These are phyloP conservation scores for Inga oerstediana DNA, from an alignment of 306 rosid genomes.

Conservation along the genomic window DNA sequence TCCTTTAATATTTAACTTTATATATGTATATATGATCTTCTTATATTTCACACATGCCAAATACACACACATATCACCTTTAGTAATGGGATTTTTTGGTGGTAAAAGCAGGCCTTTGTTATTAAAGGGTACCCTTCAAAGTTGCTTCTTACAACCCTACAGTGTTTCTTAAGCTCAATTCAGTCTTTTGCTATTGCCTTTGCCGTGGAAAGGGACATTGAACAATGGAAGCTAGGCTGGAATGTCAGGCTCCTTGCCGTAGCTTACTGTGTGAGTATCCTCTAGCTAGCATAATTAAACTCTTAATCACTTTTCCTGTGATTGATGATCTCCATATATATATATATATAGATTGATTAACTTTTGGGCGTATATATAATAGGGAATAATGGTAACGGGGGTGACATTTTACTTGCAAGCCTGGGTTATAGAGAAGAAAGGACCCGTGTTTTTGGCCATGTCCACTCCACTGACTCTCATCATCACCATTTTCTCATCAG, in stretches of 20 bases:
- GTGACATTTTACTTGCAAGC: constrained; percentile 79
- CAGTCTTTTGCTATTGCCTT: constrained; percentile 69
- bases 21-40: neutral
- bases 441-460: constrained; percentile 87
- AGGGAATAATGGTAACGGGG: constrained; percentile 87
- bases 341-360: neutral
- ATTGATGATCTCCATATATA: neutral
- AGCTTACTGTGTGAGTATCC: constrained; percentile 60
- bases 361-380: neutral
- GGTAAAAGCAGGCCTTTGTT: constrained; percentile 48
- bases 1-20: neutral
- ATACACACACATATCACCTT: neutral
- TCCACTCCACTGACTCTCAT: constrained; percentile 67
- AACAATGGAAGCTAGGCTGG: constrained; percentile 79
- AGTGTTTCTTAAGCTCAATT: constrained; percentile 62
- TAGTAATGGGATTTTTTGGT: neutral
- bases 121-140: constrained; percentile 72
- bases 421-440: constrained; percentile 84
- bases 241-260: constrained; percentile 71
- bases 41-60: neutral
- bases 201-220: constrained; percentile 64
- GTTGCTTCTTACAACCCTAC: constrained; percentile 74
- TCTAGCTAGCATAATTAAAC: neutral
- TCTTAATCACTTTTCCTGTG: neutral
- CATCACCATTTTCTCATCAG: constrained; percentile 64